Conservation (phyloP, 1,284 basidiomycete species). For the Marasmius oreades region DNA sequence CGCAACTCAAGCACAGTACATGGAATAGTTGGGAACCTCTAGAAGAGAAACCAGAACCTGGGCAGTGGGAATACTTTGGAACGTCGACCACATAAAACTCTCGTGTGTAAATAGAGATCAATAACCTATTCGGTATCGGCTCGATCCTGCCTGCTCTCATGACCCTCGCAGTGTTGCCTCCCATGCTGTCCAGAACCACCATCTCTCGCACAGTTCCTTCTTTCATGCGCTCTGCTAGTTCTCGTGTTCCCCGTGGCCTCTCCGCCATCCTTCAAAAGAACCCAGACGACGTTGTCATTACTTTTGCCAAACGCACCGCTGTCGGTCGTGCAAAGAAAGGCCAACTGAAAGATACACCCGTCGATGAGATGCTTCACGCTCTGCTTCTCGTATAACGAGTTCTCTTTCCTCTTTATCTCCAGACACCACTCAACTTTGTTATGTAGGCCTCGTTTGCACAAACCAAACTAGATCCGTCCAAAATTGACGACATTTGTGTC, state of each 20-base stretch:
- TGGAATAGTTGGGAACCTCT: constrained; percentile 83
- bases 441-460: constrained; percentile 38
- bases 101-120: constrained; percentile 4
- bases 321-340: constrained; percentile 79
- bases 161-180: constrained; percentile 4
- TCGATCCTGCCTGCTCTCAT: not conserved
- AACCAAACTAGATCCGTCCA: constrained; percentile 43
- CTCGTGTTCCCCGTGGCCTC: constrained; percentile 40
- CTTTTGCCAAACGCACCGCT: constrained; percentile 79
- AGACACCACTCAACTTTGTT: not conserved
- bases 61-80: constrained; percentile 87
- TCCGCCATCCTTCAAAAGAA: constrained; percentile 58
- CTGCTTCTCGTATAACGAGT: constrained; percentile 55
- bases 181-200: constrained; percentile 3
- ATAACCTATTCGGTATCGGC: constrained; percentile 1
- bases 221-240: constrained; percentile 27
- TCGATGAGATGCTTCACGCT: constrained; percentile 69
- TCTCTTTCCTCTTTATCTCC: not conserved
- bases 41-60: constrained; percentile 74
- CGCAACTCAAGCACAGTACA: constrained; percentile 9
- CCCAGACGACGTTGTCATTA: constrained; percentile 82
- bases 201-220: constrained; percentile 32
- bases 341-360: constrained; percentile 71
- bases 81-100: constrained; percentile 24
- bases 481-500: constrained; percentile 80